These are phyloP conservation scores for Fagus sylvatica DNA, from an alignment of 306 rosid species.

Conservation along the genomic window DNA sequence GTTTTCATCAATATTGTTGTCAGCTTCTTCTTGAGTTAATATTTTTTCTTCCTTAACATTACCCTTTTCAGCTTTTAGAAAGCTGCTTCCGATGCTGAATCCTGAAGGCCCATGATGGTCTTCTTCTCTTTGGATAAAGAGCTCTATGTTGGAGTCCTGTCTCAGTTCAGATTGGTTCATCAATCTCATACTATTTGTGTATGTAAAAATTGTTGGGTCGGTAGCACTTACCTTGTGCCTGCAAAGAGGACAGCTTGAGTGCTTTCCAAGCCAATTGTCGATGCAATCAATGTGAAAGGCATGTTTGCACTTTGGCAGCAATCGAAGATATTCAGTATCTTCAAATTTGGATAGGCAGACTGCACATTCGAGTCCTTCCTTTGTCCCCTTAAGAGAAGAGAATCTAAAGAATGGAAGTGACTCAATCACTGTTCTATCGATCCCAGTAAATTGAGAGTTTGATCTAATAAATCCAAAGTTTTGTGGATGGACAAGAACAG, in stretches of 20 bases:
- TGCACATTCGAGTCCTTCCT: conserved; percentile 83
- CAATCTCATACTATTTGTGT: conserved; percentile 70
- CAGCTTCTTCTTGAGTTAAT: conserved; percentile 36
- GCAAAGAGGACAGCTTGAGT: conserved; percentile 94
- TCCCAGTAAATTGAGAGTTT: conserved; percentile 74
- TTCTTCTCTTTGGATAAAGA: conserved; percentile 86
- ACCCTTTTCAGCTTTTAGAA: conserved; percentile 51
- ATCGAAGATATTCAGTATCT: conserved; percentile 71
- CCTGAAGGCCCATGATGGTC: conserved; percentile 61
- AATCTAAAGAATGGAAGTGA: conserved; percentile 92
- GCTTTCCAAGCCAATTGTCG: conserved; percentile 90
- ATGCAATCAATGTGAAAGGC: conserved; percentile 90
- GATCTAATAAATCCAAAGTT: conserved; percentile 36
- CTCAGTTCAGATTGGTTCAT: conserved; percentile 43
- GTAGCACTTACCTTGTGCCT: conserved; percentile 63
- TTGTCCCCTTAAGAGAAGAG: conserved; percentile 81
- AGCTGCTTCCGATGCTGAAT: conserved; percentile 86
- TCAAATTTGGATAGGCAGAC: conserved; percentile 85
- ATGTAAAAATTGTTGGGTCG: conserved; percentile 51
- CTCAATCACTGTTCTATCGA: conserved; percentile 79
- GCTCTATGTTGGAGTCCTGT: conserved; percentile 73
- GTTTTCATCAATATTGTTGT: conserved; percentile 16
- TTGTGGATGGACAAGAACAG: conserved; percentile 20
- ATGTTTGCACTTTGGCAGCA: conserved; percentile 87
- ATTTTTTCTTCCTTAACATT: conserved; percentile 41